Conservation (phyloP, 768 basidiomycete genomes). For the Astraeus odoratus region DNA sequence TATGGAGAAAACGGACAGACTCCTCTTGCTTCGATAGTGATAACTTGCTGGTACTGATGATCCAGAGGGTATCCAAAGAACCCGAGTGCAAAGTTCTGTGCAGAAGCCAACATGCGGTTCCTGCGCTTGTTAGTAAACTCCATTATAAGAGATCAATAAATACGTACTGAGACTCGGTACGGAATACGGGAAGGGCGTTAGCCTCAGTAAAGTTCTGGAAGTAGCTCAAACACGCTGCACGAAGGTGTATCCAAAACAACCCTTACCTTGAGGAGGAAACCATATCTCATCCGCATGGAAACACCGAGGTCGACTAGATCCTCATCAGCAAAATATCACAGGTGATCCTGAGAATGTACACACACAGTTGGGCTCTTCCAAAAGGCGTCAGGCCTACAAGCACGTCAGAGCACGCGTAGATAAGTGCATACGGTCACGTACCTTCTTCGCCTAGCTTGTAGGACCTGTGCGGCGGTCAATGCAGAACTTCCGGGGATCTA, state of each 20-base stretch:
- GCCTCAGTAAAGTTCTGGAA: slow-evolving; percentile 32
- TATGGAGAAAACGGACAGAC: slow-evolving; percentile 22
- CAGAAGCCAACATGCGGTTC: slow-evolving; percentile 47
- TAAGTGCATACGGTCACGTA: slow-evolving; percentile 23
- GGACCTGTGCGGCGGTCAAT: slow-evolving; percentile 40
- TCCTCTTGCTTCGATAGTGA: slow-evolving; percentile 32
- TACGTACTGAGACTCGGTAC: slow-evolving; percentile 43
- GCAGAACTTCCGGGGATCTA: neutral
- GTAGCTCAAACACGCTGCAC: slow-evolving; percentile 19
- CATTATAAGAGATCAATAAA: neutral
- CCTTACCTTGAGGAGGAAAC: slow-evolving; percentile 32
- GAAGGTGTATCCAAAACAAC: neutral
- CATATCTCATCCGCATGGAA: slow-evolving; percentile 37
- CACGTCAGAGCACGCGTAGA: neutral
- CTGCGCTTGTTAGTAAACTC: slow-evolving; percentile 10
- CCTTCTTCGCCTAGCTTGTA: slow-evolving; percentile 82
- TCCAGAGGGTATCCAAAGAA: slow-evolving; percentile 44
- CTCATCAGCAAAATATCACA: neutral
- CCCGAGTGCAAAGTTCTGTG: slow-evolving; percentile 45
- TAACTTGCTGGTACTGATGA: slow-evolving; percentile 38
- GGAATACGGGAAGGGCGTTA: slow-evolving; percentile 41
- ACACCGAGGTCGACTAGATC: slow-evolving; percentile 33
- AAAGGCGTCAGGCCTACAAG: slow-evolving; percentile 68
- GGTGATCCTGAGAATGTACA: slow-evolving; percentile 14
- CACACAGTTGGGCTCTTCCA: slow-evolving; percentile 75